Evolutionary conservation across 2,329 filamentous ascomycete species (phyloP), one percentile per base, ranked within the genome.

Genomic region (Aspergillus terreus): DNA sequence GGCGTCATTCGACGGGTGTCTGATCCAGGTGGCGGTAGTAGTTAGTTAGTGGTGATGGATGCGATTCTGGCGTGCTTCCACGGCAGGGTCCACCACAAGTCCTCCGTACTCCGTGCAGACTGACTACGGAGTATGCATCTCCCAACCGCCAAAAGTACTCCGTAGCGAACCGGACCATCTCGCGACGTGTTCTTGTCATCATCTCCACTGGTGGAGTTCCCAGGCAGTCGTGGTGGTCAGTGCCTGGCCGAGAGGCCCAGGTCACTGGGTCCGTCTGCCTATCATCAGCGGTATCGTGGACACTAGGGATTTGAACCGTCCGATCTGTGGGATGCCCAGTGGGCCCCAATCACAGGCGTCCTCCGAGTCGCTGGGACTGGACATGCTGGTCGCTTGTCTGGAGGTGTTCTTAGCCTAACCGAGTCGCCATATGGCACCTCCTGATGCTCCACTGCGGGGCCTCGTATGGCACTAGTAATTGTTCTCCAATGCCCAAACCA

Each of bases 141-240:
- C 23, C 23, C 23, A 23, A 23, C 23, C 23, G 23, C 23, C 23
- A 23, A 6, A 6, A 23, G 23, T 23, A 6, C 23, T 23, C 6
- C 23, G 4, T 23, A 23, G 23, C 6, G 23, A 23, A 23, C 23
- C 38, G 2, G 38, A 21, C 17, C 23, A 23, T 23, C 23, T 23
- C 23, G 23, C 17, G 38, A 41, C 17, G 38, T 41, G 14, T 41
- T 42, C 40, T 54, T 44, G 36, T 42, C 38, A 49, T 46, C 38
- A 44, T 43, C 53, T 51, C 51, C 53, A 55, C 52, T 6, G 14
- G 52, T 57, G 52, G 55, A 45, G 52, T 45, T 45, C 19, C 44
- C 52, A 47, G 45, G 46, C 12, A 40, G 55, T 46, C 51, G 36
- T 17, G 42, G 43, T 57, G 53, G 53, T 57, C 55, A 55, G 55